phyloP scores from a whole-genome alignment of 768 basidiomycete species.

The Ramaria sp. region DNA sequence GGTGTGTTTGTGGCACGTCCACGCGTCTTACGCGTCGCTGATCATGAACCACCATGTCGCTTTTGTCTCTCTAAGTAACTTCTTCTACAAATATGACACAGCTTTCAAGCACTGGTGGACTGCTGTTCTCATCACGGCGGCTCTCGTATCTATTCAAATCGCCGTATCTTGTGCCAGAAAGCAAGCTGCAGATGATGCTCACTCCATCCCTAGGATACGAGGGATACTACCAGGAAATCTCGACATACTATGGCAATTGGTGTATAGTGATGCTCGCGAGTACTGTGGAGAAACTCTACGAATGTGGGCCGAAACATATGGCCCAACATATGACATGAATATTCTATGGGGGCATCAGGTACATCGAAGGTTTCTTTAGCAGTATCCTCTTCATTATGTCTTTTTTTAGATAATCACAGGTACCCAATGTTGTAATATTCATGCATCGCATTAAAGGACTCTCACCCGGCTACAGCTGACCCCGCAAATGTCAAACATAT shows the following conservation, averaged over 20 bases:
- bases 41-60: background rate
- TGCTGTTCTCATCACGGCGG: background rate
- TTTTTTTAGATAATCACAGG: slow-evolving; percentile 10
- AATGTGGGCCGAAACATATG: slow-evolving; percentile 14
- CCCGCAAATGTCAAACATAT: slow-evolving; percentile 15
- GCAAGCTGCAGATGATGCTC: background rate
- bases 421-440: background rate
- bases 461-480: slow-evolving; percentile 10
- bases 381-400: background rate
- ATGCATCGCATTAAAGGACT: background rate
- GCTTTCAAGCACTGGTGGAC: background rate
- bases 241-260: slow-evolving; percentile 15
- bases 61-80: no score
- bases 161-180: background rate
- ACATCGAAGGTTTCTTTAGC: background rate
- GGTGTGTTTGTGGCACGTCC: background rate
- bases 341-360: slow-evolving; percentile 19
- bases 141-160: background rate
- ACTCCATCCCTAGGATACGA: slow-evolving; percentile 13
- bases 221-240: slow-evolving; percentile 18
- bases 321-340: slow-evolving; percentile 18
- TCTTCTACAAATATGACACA: no score
- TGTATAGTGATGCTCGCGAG: slow-evolving; percentile 11
- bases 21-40: background rate
- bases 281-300: slow-evolving; percentile 16